phyloP scores from a whole-genome alignment of 2,329 filamentous ascomycete genomes.

The Dactylellina cionopaga region DNA sequence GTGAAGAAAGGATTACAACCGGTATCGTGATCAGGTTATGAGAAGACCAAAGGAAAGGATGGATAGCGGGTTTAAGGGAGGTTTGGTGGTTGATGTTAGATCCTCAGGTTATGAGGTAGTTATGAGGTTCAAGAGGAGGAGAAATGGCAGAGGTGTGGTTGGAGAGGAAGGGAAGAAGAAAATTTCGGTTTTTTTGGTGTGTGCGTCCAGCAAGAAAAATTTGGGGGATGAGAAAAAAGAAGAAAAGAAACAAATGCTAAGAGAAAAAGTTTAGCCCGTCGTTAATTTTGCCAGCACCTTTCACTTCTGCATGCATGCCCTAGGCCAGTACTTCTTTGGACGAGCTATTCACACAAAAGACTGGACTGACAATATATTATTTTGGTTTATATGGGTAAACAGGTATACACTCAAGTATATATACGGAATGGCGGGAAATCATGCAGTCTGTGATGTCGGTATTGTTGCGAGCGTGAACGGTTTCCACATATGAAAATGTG shows the following conservation, averaged over 20 bases:
- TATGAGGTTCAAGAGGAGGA: constrained; percentile 49
- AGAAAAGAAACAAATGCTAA: constrained; percentile 53
- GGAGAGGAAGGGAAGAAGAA: constrained; percentile 53
- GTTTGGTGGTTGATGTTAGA: constrained; percentile 39
- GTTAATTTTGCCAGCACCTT: constrained; percentile 35
- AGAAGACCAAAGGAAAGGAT: constrained; percentile 34
- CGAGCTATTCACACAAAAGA: not conserved
- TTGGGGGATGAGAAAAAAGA: constrained; percentile 49
- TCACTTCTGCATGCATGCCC: constrained; percentile 27
- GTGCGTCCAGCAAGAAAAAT: constrained; percentile 50
- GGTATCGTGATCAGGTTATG: not conserved
- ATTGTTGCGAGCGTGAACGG: constrained; percentile 46
- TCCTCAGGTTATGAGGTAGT: constrained; percentile 50
- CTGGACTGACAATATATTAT: not conserved
- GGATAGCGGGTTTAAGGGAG: constrained; percentile 31
- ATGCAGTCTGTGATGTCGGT: constrained; percentile 7
- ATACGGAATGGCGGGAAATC: constrained; percentile 36
- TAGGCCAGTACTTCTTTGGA: constrained; percentile 2
- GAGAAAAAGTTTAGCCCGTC: constrained; percentile 37
- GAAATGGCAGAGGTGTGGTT: constrained; percentile 52
- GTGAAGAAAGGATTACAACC: constrained; percentile 52
- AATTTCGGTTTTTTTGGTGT: constrained; percentile 54
- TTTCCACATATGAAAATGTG: constrained; percentile 39
- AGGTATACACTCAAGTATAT: no score
- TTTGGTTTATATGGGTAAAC: not conserved